These are phyloP conservation scores for Hordeum pubiflorum DNA, from an alignment of 202 grass and related monocot genomes.

Conservation along the genomic window DNA sequence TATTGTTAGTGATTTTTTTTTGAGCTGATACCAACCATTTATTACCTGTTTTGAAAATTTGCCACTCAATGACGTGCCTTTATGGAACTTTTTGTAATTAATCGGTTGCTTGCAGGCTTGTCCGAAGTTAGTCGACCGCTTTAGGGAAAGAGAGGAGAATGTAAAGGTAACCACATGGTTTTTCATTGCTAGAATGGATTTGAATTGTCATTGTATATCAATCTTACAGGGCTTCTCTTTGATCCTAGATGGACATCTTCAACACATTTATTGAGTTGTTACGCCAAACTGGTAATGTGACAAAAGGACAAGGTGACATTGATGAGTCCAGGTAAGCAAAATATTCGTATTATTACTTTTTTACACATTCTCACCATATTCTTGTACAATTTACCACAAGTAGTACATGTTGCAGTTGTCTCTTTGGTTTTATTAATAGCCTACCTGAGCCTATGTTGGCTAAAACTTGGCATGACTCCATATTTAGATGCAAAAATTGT, in stretches of 20 bases:
- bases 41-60: background rate
- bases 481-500: background rate
- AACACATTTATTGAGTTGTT: conserved; percentile 93
- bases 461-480: background rate
- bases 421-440: background rate
- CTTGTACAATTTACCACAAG: background rate
- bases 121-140: conserved; percentile 88
- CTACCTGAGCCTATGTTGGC: background rate
- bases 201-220: conserved; percentile 5
- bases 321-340: conserved; percentile 60
- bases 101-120: conserved; percentile 56
- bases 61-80: background rate
- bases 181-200: conserved; percentile 11
- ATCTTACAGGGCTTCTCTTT: conserved; percentile 19
- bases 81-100: background rate
- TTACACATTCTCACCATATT: background rate
- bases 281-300: conserved; percentile 88
- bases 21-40: background rate
- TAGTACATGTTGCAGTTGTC: background rate
- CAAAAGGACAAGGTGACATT: conserved; percentile 77
- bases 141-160: conserved; percentile 97
- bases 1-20: background rate
- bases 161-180: conserved; percentile 59
- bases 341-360: background rate
- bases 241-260: conserved; percentile 89